A percentile compares a stretch with the other conserved stretches of the same genome.
phyloP scores from a whole-genome alignment of 129 eudicot species.

The Heracleum sosnowskyi region DNA sequence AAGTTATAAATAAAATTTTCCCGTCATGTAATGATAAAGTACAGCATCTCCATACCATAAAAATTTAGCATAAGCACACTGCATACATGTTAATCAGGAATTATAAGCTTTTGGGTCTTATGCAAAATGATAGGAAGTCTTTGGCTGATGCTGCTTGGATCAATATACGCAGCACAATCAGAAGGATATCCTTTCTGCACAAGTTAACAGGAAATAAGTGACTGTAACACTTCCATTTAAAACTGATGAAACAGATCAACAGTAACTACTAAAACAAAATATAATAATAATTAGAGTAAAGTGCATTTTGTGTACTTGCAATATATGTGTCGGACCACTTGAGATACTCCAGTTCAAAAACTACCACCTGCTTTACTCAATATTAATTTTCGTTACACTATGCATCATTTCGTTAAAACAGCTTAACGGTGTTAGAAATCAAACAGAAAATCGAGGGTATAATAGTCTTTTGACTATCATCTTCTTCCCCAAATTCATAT shows the following conservation, averaged over 20 bases:
- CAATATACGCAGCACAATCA: slow-evolving; percentile 79
- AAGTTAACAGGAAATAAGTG: slow-evolving; percentile 6
- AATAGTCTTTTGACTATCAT: too few relatives aligned
- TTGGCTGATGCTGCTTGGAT: slow-evolving; percentile 71
- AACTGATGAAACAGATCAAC: neutral
- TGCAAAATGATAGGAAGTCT: slow-evolving; percentile 76
- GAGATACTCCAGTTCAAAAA: too few relatives aligned
- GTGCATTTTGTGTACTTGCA: too few relatives aligned
- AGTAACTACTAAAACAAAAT: neutral
- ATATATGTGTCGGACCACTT: too few relatives aligned
- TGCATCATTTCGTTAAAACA: too few relatives aligned
- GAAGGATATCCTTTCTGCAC: slow-evolving; percentile 88
- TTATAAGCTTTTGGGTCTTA: slow-evolving; percentile 69
- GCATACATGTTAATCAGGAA: slow-evolving; percentile 42
- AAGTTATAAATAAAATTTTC: slow-evolving; percentile 6
- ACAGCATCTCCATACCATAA: slow-evolving; percentile 15
- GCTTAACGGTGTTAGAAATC: too few relatives aligned
- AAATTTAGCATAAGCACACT: slow-evolving; percentile 36
- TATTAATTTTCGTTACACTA: too few relatives aligned
- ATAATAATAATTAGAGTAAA: neutral
- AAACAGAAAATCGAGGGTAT: too few relatives aligned
- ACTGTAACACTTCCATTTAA: neutral
- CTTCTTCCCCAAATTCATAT: too few relatives aligned
- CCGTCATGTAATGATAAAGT: slow-evolving; percentile 12
- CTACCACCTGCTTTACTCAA: too few relatives aligned